Base-by-base conservation (phyloP, 176 grass and related monocot species). In the Aegilops sharonensis region DNA sequence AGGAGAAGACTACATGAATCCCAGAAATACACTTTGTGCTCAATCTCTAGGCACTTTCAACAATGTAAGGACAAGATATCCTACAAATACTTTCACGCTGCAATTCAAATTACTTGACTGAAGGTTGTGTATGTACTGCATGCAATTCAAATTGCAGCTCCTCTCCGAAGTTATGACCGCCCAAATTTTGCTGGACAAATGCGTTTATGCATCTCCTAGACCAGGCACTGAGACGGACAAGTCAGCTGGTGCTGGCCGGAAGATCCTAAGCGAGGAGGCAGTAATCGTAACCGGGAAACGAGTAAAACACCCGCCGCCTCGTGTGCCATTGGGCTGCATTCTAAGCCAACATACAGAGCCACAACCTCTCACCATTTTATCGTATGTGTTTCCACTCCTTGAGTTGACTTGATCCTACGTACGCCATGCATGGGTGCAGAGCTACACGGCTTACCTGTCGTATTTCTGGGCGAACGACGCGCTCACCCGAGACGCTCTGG, bases 391-490 rank as follows among this genome's bases (percentile, higher is more conserved):
- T n/a, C 21, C 37, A 42, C 4, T 42, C 5, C 5, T 72, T 39
- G 3, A 40, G 20, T 21, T 42, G 35, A 40, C 10, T 5, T 11
- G 5, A 71, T 71, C 9, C 32, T 69, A 11, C 32, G 21, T 2
- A 3, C 29, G 4, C 3, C 3, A 2, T 9, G 1, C 4, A 39
- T 72, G 69, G 35, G 4, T 20, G 21, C 84, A 95, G 94, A 37
- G 3, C 5, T 95, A 95, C 64, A 39, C 3, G 6, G 75, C 79
- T 48, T 89, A 87, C 68, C 59, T 95, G 17, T 82, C 81, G 0
- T 95, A 93, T 70, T 91, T 66, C 50, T 95, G 89, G 94, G 89
- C 87, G 1, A 95, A 93, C 40, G 77, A 72, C 29, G 27, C 65
- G 12, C 25, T 45, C 12, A 77, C 73, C 60, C 75, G 84, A 36